Evolutionary conservation across 768 basidiomycete species (phyloP), one percentile per base, ranked within the genome.

Genomic region (Termitomyces bulborhizus): DNA sequence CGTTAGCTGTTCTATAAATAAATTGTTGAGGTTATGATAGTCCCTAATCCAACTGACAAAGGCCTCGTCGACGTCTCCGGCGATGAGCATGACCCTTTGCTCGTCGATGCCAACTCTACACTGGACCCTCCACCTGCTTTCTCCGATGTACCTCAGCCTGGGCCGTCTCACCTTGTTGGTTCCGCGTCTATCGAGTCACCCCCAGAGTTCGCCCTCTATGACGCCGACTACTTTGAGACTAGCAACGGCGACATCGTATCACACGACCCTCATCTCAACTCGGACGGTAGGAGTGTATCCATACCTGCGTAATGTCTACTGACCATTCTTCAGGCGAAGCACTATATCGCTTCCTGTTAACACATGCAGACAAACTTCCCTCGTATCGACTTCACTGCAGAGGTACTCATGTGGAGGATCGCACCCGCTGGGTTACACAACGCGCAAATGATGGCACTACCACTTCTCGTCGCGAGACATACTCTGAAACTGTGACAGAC

Each of bases 231-330:
- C 68, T 83, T 81, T 58, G 68, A 76, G 24, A 71, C 71, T 1
- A 66, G 66, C 34, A 54, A 70, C 41, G 83, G 81, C 2, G 67
- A 83, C 45, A 72, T 87, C 56, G 69, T 90, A 51, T 86, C 87
- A 13, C 88, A 90, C 65, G 89, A 90, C 60, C 70, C 66, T 5
- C 85, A 87, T 63, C 66, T 88, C 45, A 88, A 88, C 55, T 68
- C 77, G 47, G 86, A 88, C 60, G 85, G 85, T 70, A 46, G 74
- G 52, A 32, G 72, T 64, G 32, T 34, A 42, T 51, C 43, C 16
- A 51, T 49, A 31, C 34, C 4, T 29, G 36, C 21, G 15, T 44
- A 24, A 50, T n/a, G 21, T 27, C 41, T 52, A n/a, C 43, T 54
- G 44, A 55, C 37, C 51, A 37, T 27, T 48, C 18, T 55, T 11